These are phyloP conservation scores for Galerina marginata DNA, from an alignment of 768 basidiomycete species.

Conservation along the genomic window DNA sequence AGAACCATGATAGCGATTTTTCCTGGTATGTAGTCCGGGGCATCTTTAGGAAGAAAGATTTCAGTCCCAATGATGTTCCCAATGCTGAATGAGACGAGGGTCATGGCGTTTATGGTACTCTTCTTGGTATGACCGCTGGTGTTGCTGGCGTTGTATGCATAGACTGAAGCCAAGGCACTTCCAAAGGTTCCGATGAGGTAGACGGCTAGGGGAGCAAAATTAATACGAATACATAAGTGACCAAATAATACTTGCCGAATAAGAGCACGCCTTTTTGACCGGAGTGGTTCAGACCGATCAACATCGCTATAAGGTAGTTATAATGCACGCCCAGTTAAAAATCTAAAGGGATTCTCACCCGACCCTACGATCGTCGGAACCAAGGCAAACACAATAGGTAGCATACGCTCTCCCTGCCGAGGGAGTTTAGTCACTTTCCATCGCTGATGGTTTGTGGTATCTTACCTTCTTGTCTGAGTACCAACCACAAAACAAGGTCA, in stretches of 20 bases:
- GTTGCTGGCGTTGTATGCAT: conserved; percentile 70
- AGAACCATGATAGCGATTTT: conserved; percentile 70
- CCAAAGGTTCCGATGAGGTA: conserved; percentile 64
- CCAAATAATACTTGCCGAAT: conserved; percentile 46
- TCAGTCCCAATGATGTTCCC: conserved; percentile 69
- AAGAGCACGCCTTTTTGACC: conserved; percentile 56
- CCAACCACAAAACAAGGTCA: conserved; percentile 61
- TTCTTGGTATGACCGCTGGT: conserved; percentile 73
- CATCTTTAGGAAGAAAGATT: conserved; percentile 67
- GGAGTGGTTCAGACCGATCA: conserved; percentile 58
- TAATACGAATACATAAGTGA: not conserved
- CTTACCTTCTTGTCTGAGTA: conserved; percentile 67
- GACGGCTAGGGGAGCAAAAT: conserved; percentile 36
- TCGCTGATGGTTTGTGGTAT: not conserved
- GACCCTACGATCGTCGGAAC: conserved; percentile 64
- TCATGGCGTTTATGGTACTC: conserved; percentile 68
- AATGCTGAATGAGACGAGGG: conserved; percentile 55
- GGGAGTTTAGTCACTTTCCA: not conserved
- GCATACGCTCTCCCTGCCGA: conserved; percentile 59
- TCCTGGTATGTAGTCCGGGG: conserved; percentile 67
- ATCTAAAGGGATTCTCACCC: conserved; percentile 35
- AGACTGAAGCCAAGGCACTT: conserved; percentile 61
- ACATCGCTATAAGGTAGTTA: conserved; percentile 39
- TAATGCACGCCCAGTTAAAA: not conserved
- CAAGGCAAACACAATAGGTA: conserved; percentile 61